Evolutionary conservation across 2,329 filamentous ascomycete genomes (phyloP).

Genomic region (Alternaria rosae): DNA sequence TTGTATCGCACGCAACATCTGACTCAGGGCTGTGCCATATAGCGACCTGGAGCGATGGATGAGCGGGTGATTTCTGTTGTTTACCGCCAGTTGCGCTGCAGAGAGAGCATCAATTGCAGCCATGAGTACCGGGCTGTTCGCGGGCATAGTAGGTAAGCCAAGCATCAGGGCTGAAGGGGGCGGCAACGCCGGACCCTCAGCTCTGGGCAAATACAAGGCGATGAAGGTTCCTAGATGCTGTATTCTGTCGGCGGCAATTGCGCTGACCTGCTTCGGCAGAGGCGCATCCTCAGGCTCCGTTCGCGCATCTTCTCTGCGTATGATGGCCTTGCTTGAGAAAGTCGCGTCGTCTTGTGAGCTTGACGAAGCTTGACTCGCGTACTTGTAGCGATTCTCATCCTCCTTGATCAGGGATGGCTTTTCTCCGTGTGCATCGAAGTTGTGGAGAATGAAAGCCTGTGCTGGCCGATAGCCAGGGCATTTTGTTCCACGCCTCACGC

Average conservation of each 20-base stretch:
- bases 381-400: constrained; percentile 45
- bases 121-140: constrained; percentile 39
- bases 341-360: constrained; percentile 7
- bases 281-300: constrained; percentile 24
- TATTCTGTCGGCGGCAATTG: constrained; percentile 45
- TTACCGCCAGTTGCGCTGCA: constrained; percentile 45
- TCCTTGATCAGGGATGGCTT: constrained; percentile 44
- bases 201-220: constrained; percentile 39
- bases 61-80: constrained; percentile 37
- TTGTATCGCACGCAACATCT: constrained; percentile 42
- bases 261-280: constrained; percentile 42
- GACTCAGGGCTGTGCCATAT: constrained; percentile 44
- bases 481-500: constrained; percentile 44
- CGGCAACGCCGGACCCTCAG: constrained; percentile 39
- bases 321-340: constrained; percentile 9
- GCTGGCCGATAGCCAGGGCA: constrained; percentile 47
- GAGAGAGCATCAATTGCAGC: constrained; percentile 45
- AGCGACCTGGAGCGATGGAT: constrained; percentile 46
- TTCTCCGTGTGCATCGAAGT: constrained; percentile 39
- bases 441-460: constrained; percentile 46
- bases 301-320: constrained; percentile 20
- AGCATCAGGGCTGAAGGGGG: constrained; percentile 48
- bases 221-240: constrained; percentile 46
- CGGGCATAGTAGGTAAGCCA: constrained; percentile 40
- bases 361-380: constrained; percentile 32